These are phyloP conservation scores for Verticillium zaregamsianum DNA, from an alignment of 2,329 filamentous ascomycete genomes.

Conservation along the genomic window DNA sequence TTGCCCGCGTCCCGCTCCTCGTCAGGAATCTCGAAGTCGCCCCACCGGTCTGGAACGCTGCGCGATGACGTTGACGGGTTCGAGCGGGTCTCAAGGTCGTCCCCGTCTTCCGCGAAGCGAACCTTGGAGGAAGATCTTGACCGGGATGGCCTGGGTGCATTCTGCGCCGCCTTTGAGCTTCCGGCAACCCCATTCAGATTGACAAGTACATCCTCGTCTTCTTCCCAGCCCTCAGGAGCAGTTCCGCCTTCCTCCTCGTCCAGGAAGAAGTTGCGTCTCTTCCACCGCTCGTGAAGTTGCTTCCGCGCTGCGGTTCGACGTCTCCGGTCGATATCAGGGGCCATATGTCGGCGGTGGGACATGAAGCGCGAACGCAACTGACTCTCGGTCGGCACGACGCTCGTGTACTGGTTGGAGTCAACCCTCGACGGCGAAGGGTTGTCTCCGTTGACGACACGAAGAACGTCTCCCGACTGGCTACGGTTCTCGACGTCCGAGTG, in stretches of 20 bases:
- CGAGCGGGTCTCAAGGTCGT: constrained; percentile 66
- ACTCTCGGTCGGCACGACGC: constrained; percentile 32
- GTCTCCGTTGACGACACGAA: constrained; percentile 3
- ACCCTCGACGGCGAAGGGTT: constrained; percentile 5
- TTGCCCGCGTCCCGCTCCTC: constrained; percentile 79
- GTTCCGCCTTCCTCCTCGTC: constrained; percentile 77
- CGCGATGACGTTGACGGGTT: constrained; percentile 70
- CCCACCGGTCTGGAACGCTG: constrained; percentile 70
- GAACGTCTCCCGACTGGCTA: not conserved
- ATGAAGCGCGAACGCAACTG: constrained; percentile 34
- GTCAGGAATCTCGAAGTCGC: constrained; percentile 72
- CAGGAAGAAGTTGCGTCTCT: constrained; percentile 72
- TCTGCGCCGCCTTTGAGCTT: constrained; percentile 36
- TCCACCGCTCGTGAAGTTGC: constrained; percentile 68
- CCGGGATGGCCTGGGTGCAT: constrained; percentile 37
- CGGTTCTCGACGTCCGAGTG: constrained; percentile 21
- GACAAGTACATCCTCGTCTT: constrained; percentile 52
- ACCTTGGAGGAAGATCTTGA: constrained; percentile 78
- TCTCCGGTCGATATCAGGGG: constrained; percentile 33
- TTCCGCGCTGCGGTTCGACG: constrained; percentile 38
- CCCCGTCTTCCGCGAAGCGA: constrained; percentile 67
- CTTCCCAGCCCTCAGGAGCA: constrained; percentile 60
- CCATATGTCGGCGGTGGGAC: constrained; percentile 28
- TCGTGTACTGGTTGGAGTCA: constrained; percentile 23
- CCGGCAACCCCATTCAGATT: constrained; percentile 33